Evolutionary conservation across 805 yeast species (phyloP).

Genomic region (Zygoascus biomembranicola): DNA sequence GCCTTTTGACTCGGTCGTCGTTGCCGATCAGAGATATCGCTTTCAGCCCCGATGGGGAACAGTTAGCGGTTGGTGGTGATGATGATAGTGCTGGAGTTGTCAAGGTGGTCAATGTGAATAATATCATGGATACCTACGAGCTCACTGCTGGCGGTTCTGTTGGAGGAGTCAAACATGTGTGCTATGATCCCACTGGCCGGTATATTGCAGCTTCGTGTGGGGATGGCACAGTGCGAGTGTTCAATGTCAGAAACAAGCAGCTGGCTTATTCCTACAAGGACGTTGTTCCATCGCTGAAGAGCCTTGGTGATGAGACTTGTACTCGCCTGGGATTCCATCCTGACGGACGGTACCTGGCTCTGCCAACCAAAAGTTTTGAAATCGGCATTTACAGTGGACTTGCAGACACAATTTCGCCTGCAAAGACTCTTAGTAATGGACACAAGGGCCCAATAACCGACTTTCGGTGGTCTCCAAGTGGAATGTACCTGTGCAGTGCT

Average conservation of each 20-base stretch:
- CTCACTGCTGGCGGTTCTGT: conserved; percentile 28
- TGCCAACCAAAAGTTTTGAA: conserved; percentile 44
- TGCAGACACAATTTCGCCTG: conserved; percentile 18
- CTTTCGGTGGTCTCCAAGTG: conserved; percentile 54
- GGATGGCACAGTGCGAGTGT: conserved; percentile 30
- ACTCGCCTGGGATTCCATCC: conserved; percentile 64
- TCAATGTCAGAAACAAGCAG: conserved; percentile 20
- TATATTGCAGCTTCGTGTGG: conserved; percentile 24
- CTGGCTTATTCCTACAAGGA: conserved; percentile 14
- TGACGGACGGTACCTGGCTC: conserved; percentile 48
- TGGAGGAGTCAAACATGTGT: conserved; percentile 40
- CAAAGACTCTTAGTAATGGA: conserved; percentile 11
- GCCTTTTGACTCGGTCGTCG: conserved; percentile 21
- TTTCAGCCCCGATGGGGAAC: conserved; percentile 29
- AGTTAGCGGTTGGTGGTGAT: conserved; percentile 30
- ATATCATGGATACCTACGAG: conserved; percentile 32
- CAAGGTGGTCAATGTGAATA: conserved; percentile 24
- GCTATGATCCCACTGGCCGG: conserved; percentile 29
- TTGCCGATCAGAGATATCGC: conserved; percentile 28
- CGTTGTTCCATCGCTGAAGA: conserved; percentile 23
- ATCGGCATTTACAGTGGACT: conserved; percentile 20
- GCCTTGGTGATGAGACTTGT: conserved; percentile 36
- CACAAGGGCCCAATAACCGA: conserved; percentile 35
- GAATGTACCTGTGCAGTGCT: conserved; percentile 50
- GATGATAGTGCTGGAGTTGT: conserved; percentile 21